phyloP scores from a whole-genome alignment of 2,329 filamentous ascomycete genomes.

The Neopestalotiopsis sp. region DNA sequence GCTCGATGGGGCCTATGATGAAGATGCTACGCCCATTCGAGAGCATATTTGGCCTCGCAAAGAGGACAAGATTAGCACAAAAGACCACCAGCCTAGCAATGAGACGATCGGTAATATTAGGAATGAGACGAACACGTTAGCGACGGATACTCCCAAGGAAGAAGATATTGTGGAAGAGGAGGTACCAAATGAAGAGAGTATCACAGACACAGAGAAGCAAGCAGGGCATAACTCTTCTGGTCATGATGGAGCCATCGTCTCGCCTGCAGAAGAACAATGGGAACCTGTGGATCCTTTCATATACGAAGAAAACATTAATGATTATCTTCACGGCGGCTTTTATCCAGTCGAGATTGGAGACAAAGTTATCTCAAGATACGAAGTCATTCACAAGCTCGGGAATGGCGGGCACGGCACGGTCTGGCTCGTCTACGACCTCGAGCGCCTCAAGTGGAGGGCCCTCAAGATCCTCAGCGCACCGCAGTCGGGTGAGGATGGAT shows the following conservation, averaged over 20 bases:
- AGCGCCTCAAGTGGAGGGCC: conserved; percentile 9
- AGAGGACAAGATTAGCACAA: too few species aligned
- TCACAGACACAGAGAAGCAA: too few species aligned
- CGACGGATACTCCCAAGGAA: too few species aligned
- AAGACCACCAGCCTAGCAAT: too few species aligned
- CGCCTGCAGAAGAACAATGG: neutral
- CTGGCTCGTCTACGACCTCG: conserved; percentile 17
- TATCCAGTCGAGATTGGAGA: conserved; percentile 16
- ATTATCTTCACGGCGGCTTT: conserved; percentile 10
- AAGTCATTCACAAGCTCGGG: conserved; percentile 16
- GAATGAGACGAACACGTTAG: too few species aligned
- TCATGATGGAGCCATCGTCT: neutral
- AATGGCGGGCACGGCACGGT: conserved; percentile 11
- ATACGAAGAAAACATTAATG: conserved; percentile 1
- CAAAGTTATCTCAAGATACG: conserved; percentile 8
- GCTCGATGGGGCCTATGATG: too few species aligned
- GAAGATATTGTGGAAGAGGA: too few species aligned
- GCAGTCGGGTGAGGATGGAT: neutral
- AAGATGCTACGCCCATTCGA: too few species aligned
- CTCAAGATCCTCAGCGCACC: neutral
- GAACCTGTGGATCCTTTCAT: neutral
- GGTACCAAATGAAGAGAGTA: too few species aligned
- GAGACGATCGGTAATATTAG: too few species aligned
- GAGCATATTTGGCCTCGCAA: too few species aligned
- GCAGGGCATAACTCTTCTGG: too few species aligned